Conservation (phyloP, 257 asterid genomes). For the Primulina tabacum region DNA sequence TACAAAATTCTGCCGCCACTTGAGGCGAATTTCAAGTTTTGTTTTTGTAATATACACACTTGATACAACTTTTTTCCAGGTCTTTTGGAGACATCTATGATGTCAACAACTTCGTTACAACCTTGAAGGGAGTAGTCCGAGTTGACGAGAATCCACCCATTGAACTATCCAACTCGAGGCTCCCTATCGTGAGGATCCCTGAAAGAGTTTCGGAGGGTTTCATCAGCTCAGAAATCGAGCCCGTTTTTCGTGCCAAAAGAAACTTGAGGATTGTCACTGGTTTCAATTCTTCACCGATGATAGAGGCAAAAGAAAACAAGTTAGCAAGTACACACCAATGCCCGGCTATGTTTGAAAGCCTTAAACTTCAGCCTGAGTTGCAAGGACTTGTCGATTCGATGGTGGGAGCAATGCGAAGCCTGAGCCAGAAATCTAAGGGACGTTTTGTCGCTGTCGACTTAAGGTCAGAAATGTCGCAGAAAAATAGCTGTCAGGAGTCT, state of each 20-base stretch:
- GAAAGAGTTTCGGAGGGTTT: slow-evolving; percentile 34
- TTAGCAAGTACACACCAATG: slow-evolving; percentile 30
- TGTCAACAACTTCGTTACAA: slow-evolving; percentile 36
- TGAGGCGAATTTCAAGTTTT: too few species aligned
- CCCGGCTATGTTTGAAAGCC: slow-evolving; percentile 42
- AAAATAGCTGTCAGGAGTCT: slow-evolving; percentile 21
- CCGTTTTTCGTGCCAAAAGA: slow-evolving; percentile 33
- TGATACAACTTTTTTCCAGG: slow-evolving; percentile 29
- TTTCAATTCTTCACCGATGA: slow-evolving; percentile 25
- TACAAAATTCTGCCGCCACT: too few species aligned
- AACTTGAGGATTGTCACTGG: slow-evolving; percentile 38
- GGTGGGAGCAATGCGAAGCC: slow-evolving; percentile 44
- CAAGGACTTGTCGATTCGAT: slow-evolving; percentile 40
- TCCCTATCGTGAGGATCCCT: slow-evolving; percentile 36
- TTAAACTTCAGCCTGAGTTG: slow-evolving; percentile 40
- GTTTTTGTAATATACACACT: too few species aligned
- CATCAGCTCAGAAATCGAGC: slow-evolving; percentile 41
- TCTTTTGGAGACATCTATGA: slow-evolving; percentile 60
- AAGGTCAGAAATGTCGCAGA: slow-evolving; percentile 29
- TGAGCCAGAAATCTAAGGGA: slow-evolving; percentile 40
- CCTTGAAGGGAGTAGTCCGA: slow-evolving; percentile 43
- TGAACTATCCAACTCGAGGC: slow-evolving; percentile 19
- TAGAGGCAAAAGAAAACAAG: slow-evolving; percentile 13
- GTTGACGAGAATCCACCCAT: slow-evolving; percentile 36
- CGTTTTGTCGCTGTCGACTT: slow-evolving; percentile 55